Base-by-base conservation (phyloP, 345 rosid species). In the Bruguiera parviflora region DNA sequence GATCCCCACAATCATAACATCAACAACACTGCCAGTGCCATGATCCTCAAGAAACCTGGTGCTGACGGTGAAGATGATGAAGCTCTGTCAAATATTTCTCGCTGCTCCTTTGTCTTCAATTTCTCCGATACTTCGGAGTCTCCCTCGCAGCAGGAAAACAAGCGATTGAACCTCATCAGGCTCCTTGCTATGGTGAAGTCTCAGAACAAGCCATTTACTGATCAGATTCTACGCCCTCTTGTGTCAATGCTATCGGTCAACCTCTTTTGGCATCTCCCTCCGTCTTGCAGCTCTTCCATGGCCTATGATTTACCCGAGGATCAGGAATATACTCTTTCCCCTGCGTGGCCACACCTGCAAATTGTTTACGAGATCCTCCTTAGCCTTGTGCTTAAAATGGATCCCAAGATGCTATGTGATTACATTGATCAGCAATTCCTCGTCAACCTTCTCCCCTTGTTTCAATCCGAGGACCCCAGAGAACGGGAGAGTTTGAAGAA, bases 401-500 rank as follows among this genome's bases (percentile, higher is more conserved):
- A 83, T 57, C 84, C 91, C 43, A 80, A 71, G 72, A 28, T 43
- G 16, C 89, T 86, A 21, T 66, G 76, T 3, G 52, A 73, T 31
- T 71, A 79, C 73, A 59, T 89, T 2, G 79, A 84, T 69, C 72
- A 52, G 0, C 73, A n/a, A 21, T 88, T 88, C 74, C 66, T 86
- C 6, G 58, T 59, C 62, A 77, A 67, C 62, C 85, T 88, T 21
- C 83, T 88, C 8, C 32, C 58, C 2, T 83, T 86, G 6, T 86
- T 86, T 67, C 91, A 85, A 39, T 77, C 89, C 0, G 94, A 88
- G 27, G 89, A 88, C 63, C 87, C 75, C 0, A 75, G 90, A 71
- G 94, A 89, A 58, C 83, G 87, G 0, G 78, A 80, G 51, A 70
- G 75, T 70, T 66, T 89, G 76, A 85, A 86, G 87, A 89, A 79